These are phyloP conservation scores for Tulasnella sp. DNA, from an alignment of 768 basidiomycete species.

Conservation along the genomic window DNA sequence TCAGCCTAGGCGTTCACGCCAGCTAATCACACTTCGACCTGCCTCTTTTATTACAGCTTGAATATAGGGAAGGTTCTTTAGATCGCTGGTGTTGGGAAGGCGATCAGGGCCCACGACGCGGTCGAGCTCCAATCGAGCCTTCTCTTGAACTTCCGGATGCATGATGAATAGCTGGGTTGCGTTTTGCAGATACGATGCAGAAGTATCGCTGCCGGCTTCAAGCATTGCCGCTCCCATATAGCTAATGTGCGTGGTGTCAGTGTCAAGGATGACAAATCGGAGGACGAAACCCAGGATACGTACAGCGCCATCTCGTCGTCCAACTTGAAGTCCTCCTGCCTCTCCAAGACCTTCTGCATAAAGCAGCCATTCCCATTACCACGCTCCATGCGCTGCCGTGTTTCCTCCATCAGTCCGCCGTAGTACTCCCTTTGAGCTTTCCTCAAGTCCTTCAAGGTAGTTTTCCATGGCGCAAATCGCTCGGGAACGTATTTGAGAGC, in stretches of 20 bases:
- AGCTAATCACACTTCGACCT: background rate
- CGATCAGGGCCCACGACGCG: conserved; percentile 13
- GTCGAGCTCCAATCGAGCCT: conserved; percentile 7
- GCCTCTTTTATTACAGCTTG: conserved; percentile 9
- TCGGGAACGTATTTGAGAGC: conserved; percentile 12
- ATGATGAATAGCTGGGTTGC: background rate
- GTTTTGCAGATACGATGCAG: background rate
- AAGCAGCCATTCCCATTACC: background rate
- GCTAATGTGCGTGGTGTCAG: background rate
- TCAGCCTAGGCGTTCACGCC: too few species aligned
- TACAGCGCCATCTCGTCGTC: background rate
- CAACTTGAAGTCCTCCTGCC: conserved; percentile 7
- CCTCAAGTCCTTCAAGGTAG: background rate
- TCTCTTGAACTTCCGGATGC: conserved; percentile 8
- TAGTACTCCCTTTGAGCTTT: conserved; percentile 2
- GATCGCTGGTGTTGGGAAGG: background rate
- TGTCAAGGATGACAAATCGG: background rate
- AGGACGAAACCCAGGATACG: background rate
- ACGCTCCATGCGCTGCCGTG: background rate
- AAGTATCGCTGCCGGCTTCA: conserved; percentile 4
- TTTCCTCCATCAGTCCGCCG: background rate
- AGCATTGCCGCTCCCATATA: conserved; percentile 3
- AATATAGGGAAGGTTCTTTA: conserved; percentile 9
- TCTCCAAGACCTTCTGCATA: background rate
- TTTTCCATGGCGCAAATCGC: conserved; percentile 8